A percentile compares a stretch with the other conserved stretches of the same genome.
phyloP scores from a whole-genome alignment of 495 filamentous ascomycete genomes.

The Trichocladium uniseriatum region DNA sequence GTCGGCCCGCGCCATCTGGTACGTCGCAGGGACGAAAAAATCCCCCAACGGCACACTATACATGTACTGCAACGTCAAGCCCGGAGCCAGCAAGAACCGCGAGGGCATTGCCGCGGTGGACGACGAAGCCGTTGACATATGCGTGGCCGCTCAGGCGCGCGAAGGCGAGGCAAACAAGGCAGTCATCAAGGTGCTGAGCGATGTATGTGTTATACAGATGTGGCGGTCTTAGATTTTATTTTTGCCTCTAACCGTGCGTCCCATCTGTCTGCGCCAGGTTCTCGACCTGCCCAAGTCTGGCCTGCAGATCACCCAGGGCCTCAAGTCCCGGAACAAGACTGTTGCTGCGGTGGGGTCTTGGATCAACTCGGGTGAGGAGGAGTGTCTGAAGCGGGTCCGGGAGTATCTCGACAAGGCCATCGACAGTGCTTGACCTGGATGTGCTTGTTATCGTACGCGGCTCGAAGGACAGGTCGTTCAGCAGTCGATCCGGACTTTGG shows the following conservation, averaged over 20 bases:
- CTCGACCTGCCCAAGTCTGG: constrained; percentile 55
- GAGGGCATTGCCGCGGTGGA: constrained; percentile 49
- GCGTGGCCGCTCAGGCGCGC: constrained; percentile 51
- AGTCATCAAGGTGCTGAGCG: constrained; percentile 52
- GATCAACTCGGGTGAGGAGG: constrained; percentile 20
- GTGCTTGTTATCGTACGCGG: too few species aligned
- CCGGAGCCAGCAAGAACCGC: constrained; percentile 50
- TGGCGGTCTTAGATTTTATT: not conserved
- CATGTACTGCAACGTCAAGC: constrained; percentile 53
- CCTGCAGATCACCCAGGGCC: constrained; percentile 52
- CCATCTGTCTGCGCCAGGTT: constrained; percentile 2
- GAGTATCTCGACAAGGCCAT: constrained; percentile 17
- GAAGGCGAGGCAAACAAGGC: constrained; percentile 61
- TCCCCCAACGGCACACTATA: constrained; percentile 34
- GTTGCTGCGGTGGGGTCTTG: constrained; percentile 19
- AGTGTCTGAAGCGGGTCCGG: constrained; percentile 17
- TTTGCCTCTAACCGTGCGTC: not conserved
- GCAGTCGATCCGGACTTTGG: too few species aligned
- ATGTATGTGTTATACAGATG: constrained; percentile 33
- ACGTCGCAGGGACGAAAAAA: constrained; percentile 25
- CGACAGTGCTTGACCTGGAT: constrained; percentile 2
- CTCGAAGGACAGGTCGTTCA: too few species aligned
- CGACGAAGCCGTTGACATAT: constrained; percentile 48
- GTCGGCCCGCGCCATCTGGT: constrained; percentile 20
- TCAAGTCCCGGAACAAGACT: constrained; percentile 54